Evolutionary conservation across 176 grass and related monocot species (phyloP), one percentile per base, ranked within the genome.

Genomic region (Oryza rufipogon): DNA sequence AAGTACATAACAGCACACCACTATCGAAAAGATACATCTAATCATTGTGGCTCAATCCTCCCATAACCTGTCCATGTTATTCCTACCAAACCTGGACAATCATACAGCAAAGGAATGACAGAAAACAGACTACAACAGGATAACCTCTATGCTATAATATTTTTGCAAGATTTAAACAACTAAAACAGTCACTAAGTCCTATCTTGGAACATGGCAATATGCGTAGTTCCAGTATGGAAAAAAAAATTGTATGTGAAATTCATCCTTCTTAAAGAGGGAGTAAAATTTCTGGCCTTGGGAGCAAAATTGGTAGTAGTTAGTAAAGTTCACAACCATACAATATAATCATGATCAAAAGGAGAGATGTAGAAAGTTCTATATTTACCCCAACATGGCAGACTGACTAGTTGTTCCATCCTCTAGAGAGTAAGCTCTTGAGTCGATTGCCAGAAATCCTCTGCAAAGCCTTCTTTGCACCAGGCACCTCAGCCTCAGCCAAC

Each of bases 401-500:
- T 60, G 80, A 75, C 90, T 81, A 96, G 23, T 38, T 90, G 75
- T 73, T 91, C 89, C 91, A 91, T 68, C 88, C 89, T 36, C 89
- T 75, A 20, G 89, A 91, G 76, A 94, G 89, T 67, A 97, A 86
- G 82, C 76, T 87, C 74, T 92, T 97, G 49, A 97, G 83, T 20
- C 94, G 86, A 75, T 80, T 91, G 16, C 87, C 80, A 34, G 89
- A 88, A 74, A 97, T 87, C 86, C 87, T 91, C 68, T 97, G 94
- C 85, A 97, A 86, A 74, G 94, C 94, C 83, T 94, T 97, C 79
- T 94, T 97, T 45, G 91, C 91, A 58, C 89, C 92, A 66, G 87
- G 71, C 9, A 97, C 94, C 54, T 97, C 87, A 2, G 81, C 80
- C 73, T 97, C 94, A 45, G 91, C 87, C 39, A 97, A 73, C 63